A percentile compares a stretch with the other conserved stretches of the same genome.
phyloP scores from a whole-genome alignment of 2,329 filamentous ascomycete genomes.

The Colletotrichum falcatum region DNA sequence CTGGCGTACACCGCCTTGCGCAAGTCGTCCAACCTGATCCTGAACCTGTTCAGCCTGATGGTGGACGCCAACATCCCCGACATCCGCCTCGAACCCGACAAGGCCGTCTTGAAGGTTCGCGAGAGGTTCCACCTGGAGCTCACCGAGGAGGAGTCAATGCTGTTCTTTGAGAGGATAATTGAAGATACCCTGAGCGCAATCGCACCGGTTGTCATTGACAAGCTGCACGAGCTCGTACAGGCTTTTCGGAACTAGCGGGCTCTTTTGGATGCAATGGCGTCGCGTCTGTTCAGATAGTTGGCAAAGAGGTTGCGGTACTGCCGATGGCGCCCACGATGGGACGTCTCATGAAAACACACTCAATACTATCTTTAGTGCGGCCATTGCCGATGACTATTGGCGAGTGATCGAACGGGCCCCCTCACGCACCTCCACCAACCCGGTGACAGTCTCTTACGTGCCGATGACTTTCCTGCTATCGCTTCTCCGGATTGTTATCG shows the following conservation, averaged over 20 bases:
- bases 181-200: constrained; percentile 91
- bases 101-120: constrained; percentile 93
- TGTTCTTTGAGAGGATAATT: constrained; percentile 89
- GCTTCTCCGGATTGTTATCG: not conserved
- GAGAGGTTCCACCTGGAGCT: constrained; percentile 94
- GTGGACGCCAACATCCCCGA: constrained; percentile 97
- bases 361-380: not conserved
- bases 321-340: not conserved
- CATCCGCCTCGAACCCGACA: constrained; percentile 91
- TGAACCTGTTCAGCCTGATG: constrained; percentile 97
- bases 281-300: not conserved
- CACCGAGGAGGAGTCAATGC: constrained; percentile 90
- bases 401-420: too few species aligned
- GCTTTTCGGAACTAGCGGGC: constrained; percentile 66
- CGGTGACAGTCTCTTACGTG: not conserved
- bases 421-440: too few species aligned
- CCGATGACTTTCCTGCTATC: not conserved
- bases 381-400: not conserved
- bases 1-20: constrained; percentile 92
- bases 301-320: not conserved
- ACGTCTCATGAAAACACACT: not conserved
- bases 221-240: constrained; percentile 93
- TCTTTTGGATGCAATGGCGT: not conserved
- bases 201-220: constrained; percentile 94
- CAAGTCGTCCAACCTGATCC: constrained; percentile 89